These are phyloP conservation scores for Cucumis hystrix DNA, from an alignment of 306 rosid genomes.

Conservation along the genomic window DNA sequence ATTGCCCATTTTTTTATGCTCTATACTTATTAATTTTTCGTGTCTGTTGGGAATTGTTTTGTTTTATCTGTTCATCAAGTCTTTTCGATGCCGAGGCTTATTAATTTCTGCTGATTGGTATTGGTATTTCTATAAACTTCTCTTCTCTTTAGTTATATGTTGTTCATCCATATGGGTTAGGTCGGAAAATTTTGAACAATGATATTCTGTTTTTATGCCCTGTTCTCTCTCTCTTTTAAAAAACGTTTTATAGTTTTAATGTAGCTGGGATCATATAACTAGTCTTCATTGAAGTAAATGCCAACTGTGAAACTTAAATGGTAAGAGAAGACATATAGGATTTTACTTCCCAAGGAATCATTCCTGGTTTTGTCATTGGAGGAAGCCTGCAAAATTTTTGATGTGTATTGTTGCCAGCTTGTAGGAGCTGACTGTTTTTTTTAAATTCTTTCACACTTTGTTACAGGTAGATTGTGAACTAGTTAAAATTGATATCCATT, in stretches of 20 bases:
- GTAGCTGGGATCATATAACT: background rate
- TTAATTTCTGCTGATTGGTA: background rate
- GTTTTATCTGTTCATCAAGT: background rate
- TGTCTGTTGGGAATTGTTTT: background rate
- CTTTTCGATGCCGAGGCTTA: background rate
- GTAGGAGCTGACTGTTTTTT: background rate
- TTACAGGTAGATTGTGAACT: conserved; percentile 76
- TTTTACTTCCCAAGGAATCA: background rate
- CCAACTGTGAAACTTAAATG: background rate
- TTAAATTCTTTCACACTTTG: conserved; percentile 5
- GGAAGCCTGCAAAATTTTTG: background rate
- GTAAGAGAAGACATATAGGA: background rate
- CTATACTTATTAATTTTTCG: background rate
- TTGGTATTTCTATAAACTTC: background rate
- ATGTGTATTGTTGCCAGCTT: background rate
- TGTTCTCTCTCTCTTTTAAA: background rate
- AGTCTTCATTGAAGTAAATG: background rate
- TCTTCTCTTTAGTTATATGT: background rate
- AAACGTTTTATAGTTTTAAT: background rate
- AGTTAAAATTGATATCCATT: conserved; percentile 83
- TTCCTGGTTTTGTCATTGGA: background rate
- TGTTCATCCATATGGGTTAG: background rate
- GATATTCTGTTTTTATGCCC: background rate
- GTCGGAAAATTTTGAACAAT: background rate
- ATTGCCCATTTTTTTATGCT: background rate